Conservation (phyloP, 345 rosid genomes). For the Ceriops tagal region DNA sequence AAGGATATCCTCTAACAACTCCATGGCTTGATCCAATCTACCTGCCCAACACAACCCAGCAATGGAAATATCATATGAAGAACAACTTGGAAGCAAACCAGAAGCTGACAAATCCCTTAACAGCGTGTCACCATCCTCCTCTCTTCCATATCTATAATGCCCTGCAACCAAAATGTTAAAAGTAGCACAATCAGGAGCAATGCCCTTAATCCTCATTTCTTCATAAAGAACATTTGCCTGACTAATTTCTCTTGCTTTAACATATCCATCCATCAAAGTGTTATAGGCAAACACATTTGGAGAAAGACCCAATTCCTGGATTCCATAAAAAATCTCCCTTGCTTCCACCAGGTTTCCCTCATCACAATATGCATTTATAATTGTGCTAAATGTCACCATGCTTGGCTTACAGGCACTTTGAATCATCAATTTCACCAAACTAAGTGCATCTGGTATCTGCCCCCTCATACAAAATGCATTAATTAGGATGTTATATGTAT, state of each 20-base stretch:
- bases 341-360: slow-evolving; percentile 56
- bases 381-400: slow-evolving; percentile 41
- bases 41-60: slow-evolving; percentile 73
- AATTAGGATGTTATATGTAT: slow-evolving; percentile 58
- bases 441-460: slow-evolving; percentile 34
- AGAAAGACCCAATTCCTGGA: slow-evolving; percentile 41
- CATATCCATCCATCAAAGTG: slow-evolving; percentile 60
- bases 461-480: slow-evolving; percentile 51
- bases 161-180: slow-evolving; percentile 63
- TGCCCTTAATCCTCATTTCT: slow-evolving; percentile 51
- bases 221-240: slow-evolving; percentile 51
- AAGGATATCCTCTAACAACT: slow-evolving; percentile 42
- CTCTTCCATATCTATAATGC: slow-evolving; percentile 51
- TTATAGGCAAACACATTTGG: slow-evolving; percentile 50
- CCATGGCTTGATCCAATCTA: slow-evolving; percentile 46
- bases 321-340: slow-evolving; percentile 43
- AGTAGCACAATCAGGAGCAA: slow-evolving; percentile 61
- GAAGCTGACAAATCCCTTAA: slow-evolving; percentile 39
- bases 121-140: slow-evolving; percentile 48
- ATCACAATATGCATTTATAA: slow-evolving; percentile 54
- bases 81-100: slow-evolving; percentile 34
- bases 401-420: slow-evolving; percentile 49
- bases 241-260: slow-evolving; percentile 55
- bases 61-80: slow-evolving; percentile 44
- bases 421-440: slow-evolving; percentile 53